These are phyloP conservation scores for Drosera spatulata DNA, from an alignment of 179 eudicot species.

Conservation along the genomic window DNA sequence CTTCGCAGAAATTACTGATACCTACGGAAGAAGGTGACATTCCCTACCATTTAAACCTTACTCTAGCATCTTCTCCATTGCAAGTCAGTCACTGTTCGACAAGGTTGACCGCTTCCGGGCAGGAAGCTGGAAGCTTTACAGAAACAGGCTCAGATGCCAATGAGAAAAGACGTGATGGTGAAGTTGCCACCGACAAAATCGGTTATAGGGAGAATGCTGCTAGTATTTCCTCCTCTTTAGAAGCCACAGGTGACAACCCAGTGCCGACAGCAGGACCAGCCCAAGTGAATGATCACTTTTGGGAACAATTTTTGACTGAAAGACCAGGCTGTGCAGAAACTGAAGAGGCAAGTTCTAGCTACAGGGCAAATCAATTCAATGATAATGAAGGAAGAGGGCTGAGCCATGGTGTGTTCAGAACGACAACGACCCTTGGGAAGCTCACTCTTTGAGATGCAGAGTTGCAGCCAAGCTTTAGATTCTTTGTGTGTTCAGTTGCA, in stretches of 20 bases:
- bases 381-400: constrained; percentile 58
- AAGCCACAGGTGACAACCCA: constrained; percentile 28
- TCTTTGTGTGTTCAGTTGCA: too few relatives aligned
- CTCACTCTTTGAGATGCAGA: constrained; percentile 46
- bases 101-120: constrained; percentile 16
- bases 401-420: constrained; percentile 38
- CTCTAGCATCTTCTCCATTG: constrained; percentile 61
- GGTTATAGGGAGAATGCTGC: constrained; percentile 5
- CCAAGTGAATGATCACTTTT: constrained; percentile 73
- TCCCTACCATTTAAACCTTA: constrained; percentile 71
- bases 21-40: constrained; percentile 53
- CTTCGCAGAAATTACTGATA: constrained; percentile 28
- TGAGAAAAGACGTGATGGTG: constrained; percentile 11
- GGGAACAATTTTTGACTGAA: constrained; percentile 96
- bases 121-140: constrained; percentile 20
- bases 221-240: constrained; percentile 34
- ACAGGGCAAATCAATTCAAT: constrained; percentile 33
- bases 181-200: constrained; percentile 14
- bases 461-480: neutral
- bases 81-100: constrained; percentile 27
- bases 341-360: constrained; percentile 70
- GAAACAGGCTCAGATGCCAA: constrained; percentile 17
- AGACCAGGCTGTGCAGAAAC: constrained; percentile 72
- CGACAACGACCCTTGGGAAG: constrained; percentile 48
- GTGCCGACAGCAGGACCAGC: constrained; percentile 27